phyloP scores from a whole-genome alignment of 768 basidiomycete genomes.

The Chiua virens region DNA sequence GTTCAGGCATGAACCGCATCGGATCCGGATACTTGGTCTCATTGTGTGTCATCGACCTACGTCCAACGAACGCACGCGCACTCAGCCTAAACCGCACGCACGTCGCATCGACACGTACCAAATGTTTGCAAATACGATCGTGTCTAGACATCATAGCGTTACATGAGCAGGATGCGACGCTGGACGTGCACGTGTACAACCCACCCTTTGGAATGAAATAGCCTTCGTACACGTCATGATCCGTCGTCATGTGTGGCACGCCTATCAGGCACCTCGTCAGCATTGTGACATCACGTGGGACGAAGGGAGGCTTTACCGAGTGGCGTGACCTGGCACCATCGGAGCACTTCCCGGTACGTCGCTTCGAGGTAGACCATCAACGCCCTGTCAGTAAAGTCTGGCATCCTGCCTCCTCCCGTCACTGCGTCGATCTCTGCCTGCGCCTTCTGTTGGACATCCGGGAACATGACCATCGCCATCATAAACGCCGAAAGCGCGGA shows the following conservation, averaged over 20 bases:
- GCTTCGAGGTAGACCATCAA: conserved; percentile 28
- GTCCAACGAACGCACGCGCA: no score
- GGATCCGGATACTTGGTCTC: conserved; percentile 21
- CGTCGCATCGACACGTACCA: conserved; percentile 9
- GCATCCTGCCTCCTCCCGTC: conserved; percentile 15
- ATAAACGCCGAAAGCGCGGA: conserved; percentile 27
- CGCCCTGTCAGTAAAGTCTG: conserved; percentile 18
- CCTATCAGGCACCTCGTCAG: conserved; percentile 12
- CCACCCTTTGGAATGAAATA: conserved; percentile 22
- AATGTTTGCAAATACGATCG: conserved; percentile 20
- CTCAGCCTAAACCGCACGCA: not conserved
- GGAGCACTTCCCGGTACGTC: conserved; percentile 18
- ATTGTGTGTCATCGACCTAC: conserved; percentile 29
- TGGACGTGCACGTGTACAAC: not conserved
- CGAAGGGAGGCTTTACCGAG: conserved; percentile 14
- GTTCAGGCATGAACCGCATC: conserved; percentile 21
- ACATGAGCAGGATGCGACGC: not conserved
- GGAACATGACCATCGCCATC: conserved; percentile 27
- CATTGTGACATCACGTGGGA: not conserved
- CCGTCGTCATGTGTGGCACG: conserved; percentile 26
- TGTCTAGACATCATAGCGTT: conserved; percentile 10
- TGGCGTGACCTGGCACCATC: conserved; percentile 26
- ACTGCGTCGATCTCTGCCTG: conserved; percentile 29
- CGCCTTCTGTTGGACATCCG: conserved; percentile 23
- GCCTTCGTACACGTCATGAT: conserved; percentile 13